These are phyloP conservation scores for Solanum pinnatisectum DNA, from an alignment of 257 asterid species.

Conservation along the genomic window DNA sequence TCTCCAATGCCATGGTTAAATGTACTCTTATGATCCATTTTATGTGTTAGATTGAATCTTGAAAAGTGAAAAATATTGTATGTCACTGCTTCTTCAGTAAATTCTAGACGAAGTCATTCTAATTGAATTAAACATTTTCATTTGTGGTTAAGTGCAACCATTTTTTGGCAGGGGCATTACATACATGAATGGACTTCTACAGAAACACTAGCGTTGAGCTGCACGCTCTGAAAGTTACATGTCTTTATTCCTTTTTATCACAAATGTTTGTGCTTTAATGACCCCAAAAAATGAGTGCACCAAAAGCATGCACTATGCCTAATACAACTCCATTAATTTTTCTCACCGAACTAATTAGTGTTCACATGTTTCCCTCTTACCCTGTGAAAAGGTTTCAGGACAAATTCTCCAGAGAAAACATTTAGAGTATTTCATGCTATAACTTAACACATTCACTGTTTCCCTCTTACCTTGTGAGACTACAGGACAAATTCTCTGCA, in stretches of 20 bases:
- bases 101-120: background rate
- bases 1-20: background rate
- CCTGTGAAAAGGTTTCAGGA: background rate
- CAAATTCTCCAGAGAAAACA: background rate
- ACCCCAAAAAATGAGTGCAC: no score
- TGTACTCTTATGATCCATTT: background rate
- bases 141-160: background rate
- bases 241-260: background rate
- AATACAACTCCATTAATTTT: background rate
- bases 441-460: background rate
- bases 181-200: background rate
- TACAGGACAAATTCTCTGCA: background rate
- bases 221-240: background rate
- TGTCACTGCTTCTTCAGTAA: background rate
- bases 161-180: background rate
- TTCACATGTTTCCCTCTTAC: background rate
- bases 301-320: background rate
- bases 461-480: background rate
- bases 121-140: background rate
- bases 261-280: background rate
- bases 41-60: background rate
- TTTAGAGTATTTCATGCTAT: background rate
- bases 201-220: background rate
- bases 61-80: background rate
- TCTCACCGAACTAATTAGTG: background rate